Conservation (phyloP, 768 basidiomycete species). For the Xerocomellus intermedius region DNA sequence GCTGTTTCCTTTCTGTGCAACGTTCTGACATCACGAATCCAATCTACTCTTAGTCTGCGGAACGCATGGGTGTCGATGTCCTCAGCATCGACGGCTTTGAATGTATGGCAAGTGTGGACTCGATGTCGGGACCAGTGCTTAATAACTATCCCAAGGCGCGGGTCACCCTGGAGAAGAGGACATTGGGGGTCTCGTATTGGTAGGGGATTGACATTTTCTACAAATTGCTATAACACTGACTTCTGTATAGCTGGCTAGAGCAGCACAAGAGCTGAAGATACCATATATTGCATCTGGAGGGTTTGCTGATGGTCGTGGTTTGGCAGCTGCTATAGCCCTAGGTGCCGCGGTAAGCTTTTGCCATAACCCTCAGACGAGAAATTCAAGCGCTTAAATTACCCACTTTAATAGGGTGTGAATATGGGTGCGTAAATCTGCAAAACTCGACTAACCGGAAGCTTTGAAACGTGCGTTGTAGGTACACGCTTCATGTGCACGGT, state of each 20-base stretch:
- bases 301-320: constrained; percentile 80
- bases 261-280: constrained; percentile 76
- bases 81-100: constrained; percentile 91
- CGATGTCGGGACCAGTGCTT: neutral
- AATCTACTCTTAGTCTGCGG: constrained; percentile 47
- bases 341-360: constrained; percentile 66
- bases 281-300: constrained; percentile 94
- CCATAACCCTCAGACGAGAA: neutral
- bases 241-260: constrained; percentile 68
- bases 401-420: constrained; percentile 65
- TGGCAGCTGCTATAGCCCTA: constrained; percentile 77
- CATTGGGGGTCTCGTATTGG: constrained; percentile 83
- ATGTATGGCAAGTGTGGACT: constrained; percentile 46
- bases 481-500: constrained; percentile 93
- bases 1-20: constrained; percentile 20
- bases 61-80: constrained; percentile 78
- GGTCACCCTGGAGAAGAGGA: constrained; percentile 96
- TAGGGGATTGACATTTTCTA: constrained; percentile 27
- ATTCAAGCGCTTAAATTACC: neutral
- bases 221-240: neutral
- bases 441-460: neutral
- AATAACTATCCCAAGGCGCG: constrained; percentile 55
- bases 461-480: constrained; percentile 30
- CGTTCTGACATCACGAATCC: neutral
- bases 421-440: constrained; percentile 49